Evolutionary conservation across 1,284 basidiomycete species (phyloP).

Genomic region (Trichosporon asahii): DNA sequence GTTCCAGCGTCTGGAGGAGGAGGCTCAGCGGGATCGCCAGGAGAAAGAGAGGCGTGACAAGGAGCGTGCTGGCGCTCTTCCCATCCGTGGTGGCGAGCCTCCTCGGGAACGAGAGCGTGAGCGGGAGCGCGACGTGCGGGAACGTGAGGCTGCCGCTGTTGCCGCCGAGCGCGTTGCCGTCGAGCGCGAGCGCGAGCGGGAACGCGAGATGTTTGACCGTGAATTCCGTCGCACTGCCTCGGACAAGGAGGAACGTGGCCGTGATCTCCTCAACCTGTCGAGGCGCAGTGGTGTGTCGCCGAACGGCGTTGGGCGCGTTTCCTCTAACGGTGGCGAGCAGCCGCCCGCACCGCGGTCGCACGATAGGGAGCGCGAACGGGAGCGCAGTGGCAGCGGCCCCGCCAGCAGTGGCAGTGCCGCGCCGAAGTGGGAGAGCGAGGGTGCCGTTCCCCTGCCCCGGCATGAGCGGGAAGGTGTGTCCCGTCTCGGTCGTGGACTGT

Average conservation of each 20-base stretch:
- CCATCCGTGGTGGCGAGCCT: background rate
- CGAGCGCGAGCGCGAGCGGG: conserved; percentile 22
- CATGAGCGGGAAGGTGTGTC: conserved; percentile 25
- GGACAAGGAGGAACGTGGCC: background rate
- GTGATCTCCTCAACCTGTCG: background rate
- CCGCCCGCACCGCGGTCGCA: background rate
- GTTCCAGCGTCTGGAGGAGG: conserved; percentile 43
- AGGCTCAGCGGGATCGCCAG: conserved; percentile 38
- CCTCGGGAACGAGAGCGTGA: conserved; percentile 20
- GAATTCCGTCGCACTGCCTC: conserved; percentile 8
- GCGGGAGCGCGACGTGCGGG: conserved; percentile 21
- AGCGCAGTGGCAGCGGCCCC: background rate
- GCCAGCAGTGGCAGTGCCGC: background rate
- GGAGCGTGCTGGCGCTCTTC: conserved; percentile 18
- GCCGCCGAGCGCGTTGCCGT: background rate
- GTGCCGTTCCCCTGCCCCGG: conserved; percentile 27
- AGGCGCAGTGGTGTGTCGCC: conserved; percentile 2
- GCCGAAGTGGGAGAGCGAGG: conserved; percentile 7
- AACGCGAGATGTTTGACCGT: conserved; percentile 16
- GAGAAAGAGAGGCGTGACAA: conserved; percentile 39
- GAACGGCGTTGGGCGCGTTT: background rate
- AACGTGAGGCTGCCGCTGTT: conserved; percentile 11
- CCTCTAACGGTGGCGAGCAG: background rate
- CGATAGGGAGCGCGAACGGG: conserved; percentile 10
- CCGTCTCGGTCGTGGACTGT: conserved; percentile 35